Percentiles rank a stretch among this genome's conserved stretches.
Evolutionary conservation across 169 alveolate genomes (phyloP).

Genomic region (Fabrea salina): DNA sequence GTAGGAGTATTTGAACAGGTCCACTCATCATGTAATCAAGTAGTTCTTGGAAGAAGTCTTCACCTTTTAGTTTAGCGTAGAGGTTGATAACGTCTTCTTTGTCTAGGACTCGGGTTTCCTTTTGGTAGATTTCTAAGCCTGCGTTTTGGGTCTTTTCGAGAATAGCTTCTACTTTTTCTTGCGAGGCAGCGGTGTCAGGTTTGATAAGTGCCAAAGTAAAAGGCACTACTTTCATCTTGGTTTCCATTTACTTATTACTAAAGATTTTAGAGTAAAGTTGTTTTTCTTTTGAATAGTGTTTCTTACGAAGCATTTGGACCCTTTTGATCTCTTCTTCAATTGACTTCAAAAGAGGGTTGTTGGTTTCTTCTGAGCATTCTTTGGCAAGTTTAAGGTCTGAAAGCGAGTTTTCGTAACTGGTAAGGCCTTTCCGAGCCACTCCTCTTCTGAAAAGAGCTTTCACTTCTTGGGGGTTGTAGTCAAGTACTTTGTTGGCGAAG

Average conservation of each 20-base stretch:
- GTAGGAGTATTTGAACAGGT: slow-evolving; percentile 39
- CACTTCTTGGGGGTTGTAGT: not conserved
- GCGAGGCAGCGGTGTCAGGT: slow-evolving; percentile 66
- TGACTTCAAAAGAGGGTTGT: not conserved
- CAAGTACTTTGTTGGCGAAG: slow-evolving; percentile 31
- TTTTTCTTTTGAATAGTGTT: not conserved
- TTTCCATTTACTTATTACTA: slow-evolving; percentile 19
- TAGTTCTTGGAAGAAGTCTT: slow-evolving; percentile 54
- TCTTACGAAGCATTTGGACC: not conserved
- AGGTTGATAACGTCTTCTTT: slow-evolving; percentile 75
- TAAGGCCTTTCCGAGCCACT: slow-evolving; percentile 1
- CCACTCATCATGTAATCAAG: slow-evolving; percentile 51
- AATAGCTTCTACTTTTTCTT: slow-evolving; percentile 55
- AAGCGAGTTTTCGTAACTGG: not conserved
- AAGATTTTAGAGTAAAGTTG: not conserved
- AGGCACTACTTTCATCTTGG: slow-evolving; percentile 42
- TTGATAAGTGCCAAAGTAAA: slow-evolving; percentile 72
- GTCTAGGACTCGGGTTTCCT: slow-evolving; percentile 55
- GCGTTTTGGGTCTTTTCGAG: slow-evolving; percentile 59
- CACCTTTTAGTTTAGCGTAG: slow-evolving; percentile 51
- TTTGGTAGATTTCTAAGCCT: slow-evolving; percentile 68
- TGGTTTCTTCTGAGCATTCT: not conserved
- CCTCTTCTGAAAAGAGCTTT: slow-evolving; percentile 25
- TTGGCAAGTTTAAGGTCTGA: slow-evolving; percentile 20
- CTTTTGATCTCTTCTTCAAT: not conserved